Conservation (phyloP, 2,329 filamentous ascomycete genomes). For the Diaporthe sp. region DNA sequence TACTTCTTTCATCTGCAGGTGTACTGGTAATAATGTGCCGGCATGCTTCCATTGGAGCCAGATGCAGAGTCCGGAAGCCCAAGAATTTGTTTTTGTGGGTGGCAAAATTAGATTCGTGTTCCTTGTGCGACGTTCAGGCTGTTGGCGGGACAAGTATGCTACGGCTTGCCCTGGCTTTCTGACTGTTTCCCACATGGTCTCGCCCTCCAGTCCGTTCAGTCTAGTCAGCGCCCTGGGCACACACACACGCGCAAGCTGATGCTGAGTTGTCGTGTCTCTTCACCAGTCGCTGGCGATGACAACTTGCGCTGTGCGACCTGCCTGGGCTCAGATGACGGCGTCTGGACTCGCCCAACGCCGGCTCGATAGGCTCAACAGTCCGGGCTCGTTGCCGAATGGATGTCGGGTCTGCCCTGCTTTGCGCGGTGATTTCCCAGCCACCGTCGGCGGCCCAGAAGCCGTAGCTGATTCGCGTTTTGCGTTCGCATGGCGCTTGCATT, state of each 20-base stretch:
- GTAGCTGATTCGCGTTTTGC: conserved; percentile 23
- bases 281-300: conserved; percentile 28
- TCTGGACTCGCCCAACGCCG: conserved; percentile 12
- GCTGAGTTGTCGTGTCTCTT: conserved; percentile 25
- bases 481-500: conserved; percentile 13
- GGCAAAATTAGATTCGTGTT: conserved; percentile 32
- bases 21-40: neutral
- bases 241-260: conserved; percentile 7
- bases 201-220: neutral
- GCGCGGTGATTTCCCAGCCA: conserved; percentile 21
- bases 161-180: neutral
- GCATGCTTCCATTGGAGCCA: conserved; percentile 17
- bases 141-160: neutral
- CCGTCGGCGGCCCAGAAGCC: neutral
- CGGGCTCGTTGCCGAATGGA: conserved; percentile 9
- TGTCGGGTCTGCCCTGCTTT: conserved; percentile 34
- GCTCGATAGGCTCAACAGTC: conserved; percentile 2
- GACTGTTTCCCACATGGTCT: neutral
- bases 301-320: conserved; percentile 12
- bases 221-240: conserved; percentile 19
- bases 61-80: conserved; percentile 5
- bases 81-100: conserved; percentile 30
- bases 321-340: conserved; percentile 18
- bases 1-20: neutral
- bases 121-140: conserved; percentile 17